These are phyloP conservation scores for Neurospora sp. DNA, from an alignment of 495 filamentous ascomycete genomes.

Conservation along the genomic window DNA sequence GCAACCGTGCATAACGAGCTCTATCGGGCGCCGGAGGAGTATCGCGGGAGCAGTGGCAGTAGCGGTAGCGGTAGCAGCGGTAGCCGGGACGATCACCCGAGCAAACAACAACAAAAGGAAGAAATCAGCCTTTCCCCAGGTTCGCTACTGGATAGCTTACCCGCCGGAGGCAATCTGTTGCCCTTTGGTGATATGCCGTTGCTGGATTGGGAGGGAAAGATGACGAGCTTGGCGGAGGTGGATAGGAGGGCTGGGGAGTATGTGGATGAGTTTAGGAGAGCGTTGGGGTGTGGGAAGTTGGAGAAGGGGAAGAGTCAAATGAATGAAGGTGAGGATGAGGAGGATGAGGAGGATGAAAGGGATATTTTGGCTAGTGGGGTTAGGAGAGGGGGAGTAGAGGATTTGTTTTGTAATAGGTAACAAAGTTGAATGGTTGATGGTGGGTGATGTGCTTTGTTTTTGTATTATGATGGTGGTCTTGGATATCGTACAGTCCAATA, in stretches of 20 bases:
- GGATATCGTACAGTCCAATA: not conserved
- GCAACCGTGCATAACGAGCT: constrained; percentile 66
- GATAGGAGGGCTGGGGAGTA: constrained; percentile 30
- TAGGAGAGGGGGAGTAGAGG: constrained; percentile 2
- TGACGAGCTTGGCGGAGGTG: constrained; percentile 21
- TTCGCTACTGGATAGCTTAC: constrained; percentile 29
- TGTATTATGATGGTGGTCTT: not conserved
- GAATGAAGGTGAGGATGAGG: not conserved
- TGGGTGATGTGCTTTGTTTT: not conserved
- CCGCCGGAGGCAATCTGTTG: constrained; percentile 21
- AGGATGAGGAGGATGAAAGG: constrained; percentile 18
- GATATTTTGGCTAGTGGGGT: constrained; percentile 13
- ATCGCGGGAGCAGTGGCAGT: not conserved
- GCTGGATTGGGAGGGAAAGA: constrained; percentile 31
- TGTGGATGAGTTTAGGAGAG: constrained; percentile 27
- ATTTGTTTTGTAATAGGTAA: constrained; percentile 18
- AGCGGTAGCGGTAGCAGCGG: too few relatives aligned
- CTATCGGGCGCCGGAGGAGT: constrained; percentile 62
- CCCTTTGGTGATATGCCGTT: constrained; percentile 30
- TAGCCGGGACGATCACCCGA: not conserved
- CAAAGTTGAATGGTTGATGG: constrained; percentile 2
- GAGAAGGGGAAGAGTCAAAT: constrained; percentile 7
- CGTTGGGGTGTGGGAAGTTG: constrained; percentile 26
- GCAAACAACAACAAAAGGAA: not conserved
- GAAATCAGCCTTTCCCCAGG: constrained; percentile 21